Percentiles rank a stretch among this genome's conserved stretches.
Evolutionary conservation across 2,329 filamentous ascomycete genomes (phyloP).

Genomic region (Dactylellina haptotyla): DNA sequence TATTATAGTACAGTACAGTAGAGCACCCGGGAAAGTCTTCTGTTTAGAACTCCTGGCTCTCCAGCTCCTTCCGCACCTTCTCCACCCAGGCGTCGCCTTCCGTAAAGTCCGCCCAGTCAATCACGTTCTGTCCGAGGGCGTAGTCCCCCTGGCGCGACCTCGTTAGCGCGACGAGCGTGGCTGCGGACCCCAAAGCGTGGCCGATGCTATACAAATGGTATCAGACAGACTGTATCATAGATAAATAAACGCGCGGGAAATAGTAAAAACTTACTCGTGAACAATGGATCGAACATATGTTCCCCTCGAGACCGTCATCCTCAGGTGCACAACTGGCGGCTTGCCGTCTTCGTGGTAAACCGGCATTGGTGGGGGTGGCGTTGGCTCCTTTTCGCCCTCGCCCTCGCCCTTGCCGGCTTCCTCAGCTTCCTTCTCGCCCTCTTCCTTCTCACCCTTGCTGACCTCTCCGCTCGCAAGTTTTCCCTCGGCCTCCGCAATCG

Average conservation of each 20-base stretch:
- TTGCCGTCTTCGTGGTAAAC: conserved; percentile 64
- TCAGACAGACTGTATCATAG: neutral
- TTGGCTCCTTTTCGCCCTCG: conserved; percentile 22
- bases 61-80: conserved; percentile 29
- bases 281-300: conserved; percentile 96
- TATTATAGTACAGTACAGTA: neutral
- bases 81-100: conserved; percentile 29
- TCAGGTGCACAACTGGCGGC: conserved; percentile 80
- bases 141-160: conserved; percentile 86
- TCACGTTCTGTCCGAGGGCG: conserved; percentile 68
- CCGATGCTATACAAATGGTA: conserved; percentile 69
- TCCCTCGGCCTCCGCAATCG: no score
- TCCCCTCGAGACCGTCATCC: conserved; percentile 91
- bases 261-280: conserved; percentile 70
- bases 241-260: neutral
- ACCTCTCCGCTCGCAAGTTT: neutral
- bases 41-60: conserved; percentile 22
- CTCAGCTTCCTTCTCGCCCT: conserved; percentile 9
- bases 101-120: conserved; percentile 57
- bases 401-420: neutral
- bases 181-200: conserved; percentile 80
- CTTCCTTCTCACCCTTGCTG: neutral
- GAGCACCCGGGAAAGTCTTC: neutral
- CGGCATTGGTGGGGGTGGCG: conserved; percentile 40
- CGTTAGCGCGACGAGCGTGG: conserved; percentile 84